These are phyloP conservation scores for Monocercomonoides exilis DNA, from an alignment of 78 protist genomes.

Conservation along the genomic window DNA sequence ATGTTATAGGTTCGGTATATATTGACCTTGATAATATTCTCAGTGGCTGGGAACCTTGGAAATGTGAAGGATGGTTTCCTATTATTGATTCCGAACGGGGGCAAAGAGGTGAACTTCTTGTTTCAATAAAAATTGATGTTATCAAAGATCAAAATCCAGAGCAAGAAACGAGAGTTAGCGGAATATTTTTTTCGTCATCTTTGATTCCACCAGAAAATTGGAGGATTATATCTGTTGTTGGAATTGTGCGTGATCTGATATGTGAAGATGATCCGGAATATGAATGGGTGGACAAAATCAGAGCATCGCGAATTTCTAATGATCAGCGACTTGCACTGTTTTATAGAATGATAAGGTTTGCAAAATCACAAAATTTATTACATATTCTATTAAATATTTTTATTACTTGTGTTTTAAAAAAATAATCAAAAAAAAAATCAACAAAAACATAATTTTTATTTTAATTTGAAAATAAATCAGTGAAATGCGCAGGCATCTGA, in stretches of 20 bases:
- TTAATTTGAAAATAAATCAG: neutral
- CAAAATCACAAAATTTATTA: no score
- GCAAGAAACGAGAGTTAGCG: no score
- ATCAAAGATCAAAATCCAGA: neutral
- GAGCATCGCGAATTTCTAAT: slow-evolving; percentile 58
- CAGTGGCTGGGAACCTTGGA: neutral
- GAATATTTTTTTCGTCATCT: slow-evolving; percentile 21
- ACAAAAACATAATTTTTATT: neutral
- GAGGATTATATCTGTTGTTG: neutral
- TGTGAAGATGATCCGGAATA: slow-evolving; percentile 81
- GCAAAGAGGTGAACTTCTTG: slow-evolving; percentile 67
- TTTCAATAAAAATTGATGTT: slow-evolving; percentile 42
- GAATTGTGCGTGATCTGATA: slow-evolving; percentile 65
- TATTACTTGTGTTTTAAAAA: neutral
- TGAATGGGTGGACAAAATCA: slow-evolving; percentile 68
- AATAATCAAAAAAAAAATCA: neutral
- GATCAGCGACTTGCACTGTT: slow-evolving; percentile 63
- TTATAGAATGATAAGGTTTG: slow-evolving; percentile 51
- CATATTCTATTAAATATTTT: no score
- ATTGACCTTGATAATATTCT: slow-evolving; percentile 49
- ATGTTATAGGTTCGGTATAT: slow-evolving; percentile 72
- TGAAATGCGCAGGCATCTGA: slow-evolving; percentile 57
- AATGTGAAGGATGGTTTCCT: slow-evolving; percentile 76
- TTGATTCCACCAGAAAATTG: neutral
- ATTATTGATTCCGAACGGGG: slow-evolving; percentile 74